Percentiles rank a stretch among this genome's conserved stretches.
phyloP scores from a whole-genome alignment of 2,329 filamentous ascomycete species.

The Epichloe festucae region DNA sequence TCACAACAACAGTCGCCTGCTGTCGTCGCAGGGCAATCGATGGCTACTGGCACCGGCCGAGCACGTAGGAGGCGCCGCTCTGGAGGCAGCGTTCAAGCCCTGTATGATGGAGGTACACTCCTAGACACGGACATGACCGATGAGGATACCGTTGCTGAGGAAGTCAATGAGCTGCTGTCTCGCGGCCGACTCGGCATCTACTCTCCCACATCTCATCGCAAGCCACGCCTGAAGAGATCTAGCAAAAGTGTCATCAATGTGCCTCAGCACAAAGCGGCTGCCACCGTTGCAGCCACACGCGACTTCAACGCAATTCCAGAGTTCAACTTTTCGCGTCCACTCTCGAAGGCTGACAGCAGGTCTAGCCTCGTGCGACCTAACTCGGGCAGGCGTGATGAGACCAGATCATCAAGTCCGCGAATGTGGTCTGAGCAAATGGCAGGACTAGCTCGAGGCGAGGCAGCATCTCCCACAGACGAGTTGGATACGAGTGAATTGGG shows the following conservation, averaged over 20 bases:
- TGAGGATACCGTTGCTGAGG: slow-evolving; percentile 31
- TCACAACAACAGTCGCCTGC: slow-evolving; percentile 1
- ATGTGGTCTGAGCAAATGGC: slow-evolving; percentile 6
- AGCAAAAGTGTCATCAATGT: slow-evolving; percentile 27
- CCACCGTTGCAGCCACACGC: slow-evolving; percentile 7
- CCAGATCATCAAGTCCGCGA: not conserved
- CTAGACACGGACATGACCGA: slow-evolving; percentile 29
- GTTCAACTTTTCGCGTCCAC: slow-evolving; percentile 22
- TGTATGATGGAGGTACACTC: slow-evolving; percentile 22
- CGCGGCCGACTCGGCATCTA: slow-evolving; percentile 14
- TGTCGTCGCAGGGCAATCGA: not conserved
- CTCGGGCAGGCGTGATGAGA: not conserved
- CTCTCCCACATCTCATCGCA: slow-evolving; percentile 19
- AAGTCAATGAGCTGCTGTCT: slow-evolving; percentile 28
- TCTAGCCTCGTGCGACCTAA: not conserved
- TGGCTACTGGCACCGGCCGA: slow-evolving; percentile 13
- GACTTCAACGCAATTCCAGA: slow-evolving; percentile 6
- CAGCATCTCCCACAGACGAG: slow-evolving; percentile 16
- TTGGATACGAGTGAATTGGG: slow-evolving; percentile 20
- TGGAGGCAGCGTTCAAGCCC: slow-evolving; percentile 32
- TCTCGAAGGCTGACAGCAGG: not conserved
- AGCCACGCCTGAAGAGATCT: slow-evolving; percentile 28
- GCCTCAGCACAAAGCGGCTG: slow-evolving; percentile 9
- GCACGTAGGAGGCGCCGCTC: slow-evolving; percentile 34
- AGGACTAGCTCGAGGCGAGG: slow-evolving; percentile 4